Base-by-base conservation (phyloP, 2,329 filamentous ascomycete species). In the Tothia fuscella region DNA sequence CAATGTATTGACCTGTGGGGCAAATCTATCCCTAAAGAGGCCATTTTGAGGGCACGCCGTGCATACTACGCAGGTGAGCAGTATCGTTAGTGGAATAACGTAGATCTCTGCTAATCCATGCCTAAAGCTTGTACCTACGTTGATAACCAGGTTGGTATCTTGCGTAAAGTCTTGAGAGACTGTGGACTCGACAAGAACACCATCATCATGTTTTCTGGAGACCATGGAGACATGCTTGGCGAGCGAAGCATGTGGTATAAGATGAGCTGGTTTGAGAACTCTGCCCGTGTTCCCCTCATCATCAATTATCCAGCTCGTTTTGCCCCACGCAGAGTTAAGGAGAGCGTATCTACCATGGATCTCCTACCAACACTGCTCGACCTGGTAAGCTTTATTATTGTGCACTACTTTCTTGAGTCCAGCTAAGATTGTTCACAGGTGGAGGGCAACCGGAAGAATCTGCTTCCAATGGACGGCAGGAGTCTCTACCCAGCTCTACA, bases 211-310 rank as follows among this genome's bases (percentile, higher is more conserved):
- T 95, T 95, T 64, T 88, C 82, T 45, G 87, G 88, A 33, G 88
- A 95, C 58, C 88, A 95, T 56, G 88, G 88, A 43, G 88, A 95
- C 61, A 95, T 95, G 88, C 74, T 95, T 6, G 88, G 88, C 45
- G 88, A 95, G 67, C 79, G 86, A 41, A 82, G 83, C 5, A 67
- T 95, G 35, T 95, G 88, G 88, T 88, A 94, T 70, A 95, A 95
- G 72, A 95, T 95, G 88, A 86, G 78, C 56, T 95, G 91, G 73
- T 94, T 87, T 54, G 88, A 95, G 70, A 80, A 80, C 30, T 93
- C 86, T 10, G 85, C 86, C 34, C 81, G 88, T 21, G 88, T 95
- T 17, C 88, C 88, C 1, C 78, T 95, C 57, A 70, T 95, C 49
- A 73, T 94, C 57, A 80, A 86, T 60, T 78, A 88, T 53, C 88